Percentiles rank a stretch among this genome's conserved stretches.
Evolutionary conservation across 73 alveolate species (phyloP).

Genomic region (Stentor roeselii): DNA sequence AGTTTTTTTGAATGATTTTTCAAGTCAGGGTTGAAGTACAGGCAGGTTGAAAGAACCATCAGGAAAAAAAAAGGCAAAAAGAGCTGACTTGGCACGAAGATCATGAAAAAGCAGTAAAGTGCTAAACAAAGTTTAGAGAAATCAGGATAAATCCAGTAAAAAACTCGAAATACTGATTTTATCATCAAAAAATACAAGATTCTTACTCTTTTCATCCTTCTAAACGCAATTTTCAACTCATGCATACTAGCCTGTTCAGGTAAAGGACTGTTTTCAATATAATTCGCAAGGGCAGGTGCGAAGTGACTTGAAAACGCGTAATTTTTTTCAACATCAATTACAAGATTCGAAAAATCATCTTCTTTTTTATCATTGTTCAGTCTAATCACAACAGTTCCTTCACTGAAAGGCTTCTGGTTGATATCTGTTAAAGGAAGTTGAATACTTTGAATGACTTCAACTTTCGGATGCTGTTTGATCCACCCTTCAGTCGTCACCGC

Average conservation of each 20-base stretch:
- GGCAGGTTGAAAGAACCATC: background rate
- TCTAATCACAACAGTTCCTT: background rate
- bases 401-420: background rate
- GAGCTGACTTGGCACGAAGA: background rate
- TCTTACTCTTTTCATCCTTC: conserved; percentile 11
- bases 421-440: background rate
- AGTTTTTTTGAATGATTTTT: background rate
- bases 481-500: conserved; percentile 9
- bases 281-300: conserved; percentile 5
- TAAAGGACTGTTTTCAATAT: background rate
- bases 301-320: background rate
- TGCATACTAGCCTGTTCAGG: conserved; percentile 12
- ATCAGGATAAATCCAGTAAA: conserved; percentile 11
- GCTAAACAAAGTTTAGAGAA: background rate
- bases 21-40: background rate
- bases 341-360: background rate
- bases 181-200: background rate
- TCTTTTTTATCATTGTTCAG: background rate
- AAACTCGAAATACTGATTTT: background rate
- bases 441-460: background rate
- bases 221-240: conserved; percentile 8
- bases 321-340: background rate
- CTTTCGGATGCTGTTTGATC: conserved; percentile 20
- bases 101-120: background rate
- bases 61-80: background rate